Evolutionary conservation across 257 asterid genomes (phyloP).

Genomic region (Ehretia macrophylla): DNA sequence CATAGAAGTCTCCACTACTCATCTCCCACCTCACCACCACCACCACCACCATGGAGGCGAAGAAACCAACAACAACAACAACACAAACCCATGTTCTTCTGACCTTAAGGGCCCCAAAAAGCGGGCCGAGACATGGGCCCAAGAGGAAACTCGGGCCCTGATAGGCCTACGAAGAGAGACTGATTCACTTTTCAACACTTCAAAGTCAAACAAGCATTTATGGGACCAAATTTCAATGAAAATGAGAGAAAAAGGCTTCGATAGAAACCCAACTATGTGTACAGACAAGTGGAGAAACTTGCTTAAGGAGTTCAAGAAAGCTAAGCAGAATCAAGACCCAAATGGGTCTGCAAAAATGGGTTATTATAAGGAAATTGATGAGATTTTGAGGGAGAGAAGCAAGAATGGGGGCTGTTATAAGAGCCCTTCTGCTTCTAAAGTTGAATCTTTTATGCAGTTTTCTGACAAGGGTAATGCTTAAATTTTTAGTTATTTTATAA

Average conservation of each 20-base stretch:
- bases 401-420: slow-evolving; percentile 42
- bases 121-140: slow-evolving; percentile 90
- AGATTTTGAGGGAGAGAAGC: slow-evolving; percentile 2
- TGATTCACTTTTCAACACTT: slow-evolving; percentile 70
- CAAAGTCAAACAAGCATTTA: slow-evolving; percentile 77
- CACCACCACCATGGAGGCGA: slow-evolving; percentile 36
- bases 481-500: too few species aligned
- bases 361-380: slow-evolving; percentile 2
- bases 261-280: slow-evolving; percentile 89
- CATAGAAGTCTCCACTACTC: slow-evolving; percentile 29
- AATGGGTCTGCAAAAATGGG: slow-evolving; percentile 45
- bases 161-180: slow-evolving; percentile 65
- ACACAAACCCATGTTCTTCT: slow-evolving; percentile 28
- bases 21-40: slow-evolving; percentile 28
- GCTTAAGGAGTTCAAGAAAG: slow-evolving; percentile 80
- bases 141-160: slow-evolving; percentile 68
- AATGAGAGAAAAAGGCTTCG: slow-evolving; percentile 91
- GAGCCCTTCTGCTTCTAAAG: slow-evolving; percentile 42
- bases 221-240: slow-evolving; percentile 84
- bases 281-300: slow-evolving; percentile 80
- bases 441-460: slow-evolving; percentile 70
- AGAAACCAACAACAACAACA: too few species aligned
- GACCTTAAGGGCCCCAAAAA: slow-evolving; percentile 59
- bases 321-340: slow-evolving; percentile 53
- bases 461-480: slow-evolving; percentile 36